A percentile compares a stretch with the other conserved stretches of the same genome.
Conservation (phyloP, 2,329 filamentous ascomycete genomes). For the Fonsecaea erecta region DNA sequence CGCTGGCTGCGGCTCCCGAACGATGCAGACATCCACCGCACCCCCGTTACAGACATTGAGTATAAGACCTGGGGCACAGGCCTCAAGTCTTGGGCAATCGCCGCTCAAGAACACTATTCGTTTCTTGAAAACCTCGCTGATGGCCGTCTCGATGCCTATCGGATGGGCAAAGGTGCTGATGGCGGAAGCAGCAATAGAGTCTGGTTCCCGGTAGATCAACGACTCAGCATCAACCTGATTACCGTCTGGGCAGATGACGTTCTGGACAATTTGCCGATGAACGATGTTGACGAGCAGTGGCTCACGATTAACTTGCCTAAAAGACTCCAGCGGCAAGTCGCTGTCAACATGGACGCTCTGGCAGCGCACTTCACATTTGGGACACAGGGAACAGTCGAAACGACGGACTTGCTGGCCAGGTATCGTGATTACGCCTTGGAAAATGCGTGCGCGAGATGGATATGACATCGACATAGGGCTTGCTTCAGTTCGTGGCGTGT, state of each 20-base stretch:
- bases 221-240: slow-evolving; percentile 61
- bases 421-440: slow-evolving; percentile 61
- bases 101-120: slow-evolving; percentile 55
- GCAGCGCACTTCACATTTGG: slow-evolving; percentile 60
- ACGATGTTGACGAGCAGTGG: slow-evolving; percentile 55
- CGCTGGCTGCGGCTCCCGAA: slow-evolving; percentile 55
- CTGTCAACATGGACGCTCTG: slow-evolving; percentile 60
- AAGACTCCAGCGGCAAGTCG: slow-evolving; percentile 48
- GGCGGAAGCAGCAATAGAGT: slow-evolving; percentile 18
- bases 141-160: slow-evolving; percentile 49
- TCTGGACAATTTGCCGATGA: slow-evolving; percentile 53
- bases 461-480: background rate
- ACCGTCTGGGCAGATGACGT: slow-evolving; percentile 60
- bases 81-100: slow-evolving; percentile 34
- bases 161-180: slow-evolving; percentile 41
- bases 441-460: slow-evolving; percentile 50
- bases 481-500: background rate
- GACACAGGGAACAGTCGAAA: slow-evolving; percentile 50
- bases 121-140: slow-evolving; percentile 55
- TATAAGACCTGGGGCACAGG: slow-evolving; percentile 47
- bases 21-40: slow-evolving; percentile 49
- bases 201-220: slow-evolving; percentile 56
- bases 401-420: slow-evolving; percentile 59
- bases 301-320: slow-evolving; percentile 47
- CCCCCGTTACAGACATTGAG: slow-evolving; percentile 55